Conservation (phyloP, 345 rosid genomes). For the Pseudoturritis turrita region DNA sequence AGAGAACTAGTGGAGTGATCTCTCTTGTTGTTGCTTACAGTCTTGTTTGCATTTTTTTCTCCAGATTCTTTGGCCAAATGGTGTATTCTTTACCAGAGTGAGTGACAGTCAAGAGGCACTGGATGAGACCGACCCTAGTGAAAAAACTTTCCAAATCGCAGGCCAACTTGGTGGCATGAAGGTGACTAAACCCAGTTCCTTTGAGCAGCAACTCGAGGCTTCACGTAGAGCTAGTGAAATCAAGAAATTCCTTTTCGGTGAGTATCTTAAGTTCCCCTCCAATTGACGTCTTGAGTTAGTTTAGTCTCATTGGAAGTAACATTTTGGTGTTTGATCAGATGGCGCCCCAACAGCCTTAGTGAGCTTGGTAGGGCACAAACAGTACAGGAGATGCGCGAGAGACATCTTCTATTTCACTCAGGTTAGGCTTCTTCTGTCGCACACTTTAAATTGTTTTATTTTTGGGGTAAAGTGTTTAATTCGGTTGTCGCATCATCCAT, state of each 20-base stretch:
- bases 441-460: neutral
- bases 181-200: constrained; percentile 50
- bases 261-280: constrained; percentile 26
- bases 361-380: constrained; percentile 83
- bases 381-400: constrained; percentile 88
- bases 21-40: constrained; percentile 2
- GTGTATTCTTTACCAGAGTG: constrained; percentile 64
- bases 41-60: neutral
- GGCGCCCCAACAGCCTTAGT: constrained; percentile 91
- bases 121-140: constrained; percentile 35
- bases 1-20: neutral
- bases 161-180: constrained; percentile 56
- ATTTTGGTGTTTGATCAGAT: constrained; percentile 44
- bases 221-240: constrained; percentile 81
- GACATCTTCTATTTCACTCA: constrained; percentile 95
- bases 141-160: constrained; percentile 33
- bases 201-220: constrained; percentile 84
- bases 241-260: constrained; percentile 78
- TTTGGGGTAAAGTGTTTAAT: neutral
- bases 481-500: constrained; percentile 9
- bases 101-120: constrained; percentile 31
- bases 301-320: neutral
- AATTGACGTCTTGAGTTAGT: neutral
- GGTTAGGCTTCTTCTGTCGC: constrained; percentile 36
- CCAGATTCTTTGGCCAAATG: constrained; percentile 93